Base-by-base conservation (phyloP, 225 moss, liverwort and hornwort genomes). In the Asterella californica region DNA sequence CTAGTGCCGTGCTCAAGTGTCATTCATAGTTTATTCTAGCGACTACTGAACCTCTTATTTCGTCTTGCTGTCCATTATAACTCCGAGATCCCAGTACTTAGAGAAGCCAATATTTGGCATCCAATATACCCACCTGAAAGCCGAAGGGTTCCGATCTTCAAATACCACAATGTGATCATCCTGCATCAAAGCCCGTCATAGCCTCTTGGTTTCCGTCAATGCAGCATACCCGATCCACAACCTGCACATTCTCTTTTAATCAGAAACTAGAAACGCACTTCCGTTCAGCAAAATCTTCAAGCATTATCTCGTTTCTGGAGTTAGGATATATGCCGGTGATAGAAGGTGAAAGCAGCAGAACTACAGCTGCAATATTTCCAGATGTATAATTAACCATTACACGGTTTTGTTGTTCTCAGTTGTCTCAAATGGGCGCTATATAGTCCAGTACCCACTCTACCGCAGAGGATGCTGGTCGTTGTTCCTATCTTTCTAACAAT, bases 121-220 rank as follows among this genome's bases (percentile, higher is more conserved):
- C 2, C 22, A 19, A 75, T 10, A 32, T 75, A 75, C 75, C 17
- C 32, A 96, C 96, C 91, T 93, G 79, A 87, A 91, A 53, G 94
- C 87, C 73, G 91, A 83, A 38, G 94, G 96, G 77, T 87, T 93
- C 78, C 90, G 90, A 85, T 96, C 94, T 81, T 90, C 77, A 75
- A 96, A 94, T 46, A 91, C 91, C 32, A 91, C 86, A 49, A 96
- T 86, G 68, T 91, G 88, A 79, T 92, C 83, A 90, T 96, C 96
- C 92, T 96, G 89, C 81, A 89, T 52, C 83, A 80, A 74, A 75
- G 61, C 64, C 81, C 52, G 54, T 53, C 70, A 79, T 27, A 54
- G 55, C 25, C 71, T 15, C 45, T 79, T 19, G 33, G 57, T 11
- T 71, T 55, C 55, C 80, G 61, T 76, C 59, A 79, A 74, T 74